phyloP scores from a whole-genome alignment of 2,329 filamentous ascomycete species.

The Daldinia sp. region DNA sequence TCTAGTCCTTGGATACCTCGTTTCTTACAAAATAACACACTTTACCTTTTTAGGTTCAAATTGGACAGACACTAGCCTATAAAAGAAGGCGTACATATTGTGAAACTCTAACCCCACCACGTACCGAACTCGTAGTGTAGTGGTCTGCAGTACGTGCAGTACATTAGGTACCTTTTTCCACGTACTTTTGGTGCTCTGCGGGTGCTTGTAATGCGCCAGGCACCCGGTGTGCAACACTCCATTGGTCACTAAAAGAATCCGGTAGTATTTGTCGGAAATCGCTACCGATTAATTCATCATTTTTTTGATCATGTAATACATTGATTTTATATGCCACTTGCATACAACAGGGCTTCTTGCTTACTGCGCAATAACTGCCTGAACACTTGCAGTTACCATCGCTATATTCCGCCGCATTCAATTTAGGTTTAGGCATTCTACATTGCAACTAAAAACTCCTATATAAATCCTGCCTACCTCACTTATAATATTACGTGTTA shows the following conservation, averaged over 20 bases:
- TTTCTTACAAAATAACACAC: constrained; percentile 16
- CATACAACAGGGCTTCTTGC: no score
- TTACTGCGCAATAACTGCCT: neutral
- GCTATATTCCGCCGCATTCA: neutral
- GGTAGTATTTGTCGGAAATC: constrained; percentile 22
- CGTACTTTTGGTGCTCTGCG: no score
- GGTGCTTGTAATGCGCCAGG: no score
- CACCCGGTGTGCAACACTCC: neutral
- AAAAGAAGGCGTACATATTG: constrained; percentile 31
- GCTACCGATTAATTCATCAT: constrained; percentile 17
- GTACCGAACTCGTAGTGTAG: constrained; percentile 20
- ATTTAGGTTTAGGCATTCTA: neutral
- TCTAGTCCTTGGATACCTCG: constrained; percentile 16
- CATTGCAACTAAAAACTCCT: neutral
- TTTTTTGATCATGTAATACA: neutral
- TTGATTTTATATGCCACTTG: no score
- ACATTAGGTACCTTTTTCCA: neutral
- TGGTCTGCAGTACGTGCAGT: neutral
- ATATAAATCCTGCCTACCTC: no score
- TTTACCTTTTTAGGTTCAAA: constrained; percentile 22
- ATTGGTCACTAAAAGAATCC: constrained; percentile 12
- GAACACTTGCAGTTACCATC: neutral
- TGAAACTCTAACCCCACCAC: constrained; percentile 31
- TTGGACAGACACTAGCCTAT: constrained; percentile 31
- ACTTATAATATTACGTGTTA: neutral